These are phyloP conservation scores for Ceratocystis diversiconidia DNA, from an alignment of 2,329 filamentous ascomycete species.

Conservation along the genomic window DNA sequence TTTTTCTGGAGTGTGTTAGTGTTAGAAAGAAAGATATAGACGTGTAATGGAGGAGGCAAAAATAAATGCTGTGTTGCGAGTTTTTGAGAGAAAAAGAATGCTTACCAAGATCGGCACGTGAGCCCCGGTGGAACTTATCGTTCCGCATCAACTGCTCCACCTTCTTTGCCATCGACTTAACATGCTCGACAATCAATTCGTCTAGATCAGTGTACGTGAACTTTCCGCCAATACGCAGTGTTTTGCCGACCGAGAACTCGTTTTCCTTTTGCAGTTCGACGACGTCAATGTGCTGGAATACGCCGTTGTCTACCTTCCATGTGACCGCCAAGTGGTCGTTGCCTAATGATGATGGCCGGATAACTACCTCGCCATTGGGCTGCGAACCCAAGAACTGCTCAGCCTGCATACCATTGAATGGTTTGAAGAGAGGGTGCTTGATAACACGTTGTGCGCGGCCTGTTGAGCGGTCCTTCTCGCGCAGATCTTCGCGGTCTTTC, in stretches of 20 bases:
- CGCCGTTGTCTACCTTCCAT: slow-evolving; percentile 91
- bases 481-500: slow-evolving; percentile 66
- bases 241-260: slow-evolving; percentile 82
- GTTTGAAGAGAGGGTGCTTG: slow-evolving; percentile 91
- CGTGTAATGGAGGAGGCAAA: background rate
- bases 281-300: slow-evolving; percentile 98
- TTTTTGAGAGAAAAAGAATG: no score
- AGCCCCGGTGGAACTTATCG: slow-evolving; percentile 82
- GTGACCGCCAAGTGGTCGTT: slow-evolving; percentile 91
- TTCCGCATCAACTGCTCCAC: slow-evolving; percentile 91
- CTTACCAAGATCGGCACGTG: slow-evolving; percentile 71
- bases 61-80: no score
- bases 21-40: slow-evolving; percentile 6
- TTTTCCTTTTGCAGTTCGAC: slow-evolving; percentile 94
- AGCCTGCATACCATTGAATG: slow-evolving; percentile 82
- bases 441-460: slow-evolving; percentile 86
- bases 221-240: slow-evolving; percentile 72
- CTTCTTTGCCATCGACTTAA: slow-evolving; percentile 95
- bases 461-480: slow-evolving; percentile 72
- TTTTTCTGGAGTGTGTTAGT: slow-evolving; percentile 47
- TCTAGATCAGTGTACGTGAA: slow-evolving; percentile 92
- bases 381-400: slow-evolving; percentile 86
- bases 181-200: slow-evolving; percentile 90
- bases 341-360: slow-evolving; percentile 87
- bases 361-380: slow-evolving; percentile 77